Evolutionary conservation across 225 moss, liverwort and hornwort genomes (phyloP), one percentile per base, ranked within the genome.

Genomic region (Marchantia polymorpha): DNA sequence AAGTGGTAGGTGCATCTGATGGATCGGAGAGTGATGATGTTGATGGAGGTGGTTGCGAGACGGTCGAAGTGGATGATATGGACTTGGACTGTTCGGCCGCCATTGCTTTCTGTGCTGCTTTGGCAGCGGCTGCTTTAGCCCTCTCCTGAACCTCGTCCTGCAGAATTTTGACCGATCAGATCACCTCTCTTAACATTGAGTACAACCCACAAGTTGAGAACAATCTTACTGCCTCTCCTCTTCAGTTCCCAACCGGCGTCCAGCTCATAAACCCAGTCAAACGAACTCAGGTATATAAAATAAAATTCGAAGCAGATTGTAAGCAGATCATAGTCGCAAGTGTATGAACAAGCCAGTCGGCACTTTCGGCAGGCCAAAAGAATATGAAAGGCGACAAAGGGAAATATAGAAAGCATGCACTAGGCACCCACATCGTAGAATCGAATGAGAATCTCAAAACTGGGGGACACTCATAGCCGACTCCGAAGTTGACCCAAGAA

Each of bases 91-190:
- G 78, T 58, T 88, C 84, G 9, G 39, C 64, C 19, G 85, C 79
- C 65, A 91, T 27, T 13, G 93, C 87, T 79, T 92, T 92, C 76
- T 86, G 87, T 22, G 97, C 93, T 68, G 94, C 94, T 84, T 86
- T 92, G 39, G 49, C 22, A 26, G 90, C 90, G 48, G 97, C 83
- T 16, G 88, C 82, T 75, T 67, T 92, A 64, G 97, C 94, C 84
- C 91, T 91, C 69, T 94, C 89, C 80, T 93, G 93, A 79, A 97
- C 94, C 85, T 97, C 97, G 56, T 90, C 91, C 96, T 97, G 87
- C 75, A 82, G 56, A 19, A 22, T 48, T 3, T 27, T 17, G 23
- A 7, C 10, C 13, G 26, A 23, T 58, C 58, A 58, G 39, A 73
- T 10, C 12, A 52, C 26, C 7, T 54, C n/a, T 29, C 58, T 58